phyloP scores from a whole-genome alignment of 2,329 filamentous ascomycete species.

The Paradendryphiella salina region DNA sequence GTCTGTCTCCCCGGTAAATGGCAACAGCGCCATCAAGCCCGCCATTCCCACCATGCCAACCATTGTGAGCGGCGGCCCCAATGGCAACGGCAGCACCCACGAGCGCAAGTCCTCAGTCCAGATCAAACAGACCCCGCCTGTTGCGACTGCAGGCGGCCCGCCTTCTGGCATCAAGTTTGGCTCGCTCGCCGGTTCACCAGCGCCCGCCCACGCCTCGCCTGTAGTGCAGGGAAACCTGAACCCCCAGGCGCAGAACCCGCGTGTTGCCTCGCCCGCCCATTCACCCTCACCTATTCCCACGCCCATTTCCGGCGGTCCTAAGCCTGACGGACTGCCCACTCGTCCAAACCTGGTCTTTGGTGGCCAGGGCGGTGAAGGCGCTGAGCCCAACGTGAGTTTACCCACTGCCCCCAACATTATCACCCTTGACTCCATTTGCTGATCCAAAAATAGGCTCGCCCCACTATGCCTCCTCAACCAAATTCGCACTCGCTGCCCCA shows the following conservation, averaged over 20 bases:
- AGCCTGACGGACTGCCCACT: constrained; percentile 73
- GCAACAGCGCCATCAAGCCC: constrained; percentile 61
- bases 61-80: constrained; percentile 66
- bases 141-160: constrained; percentile 53
- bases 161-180: constrained; percentile 74
- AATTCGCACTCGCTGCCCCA: constrained; percentile 55
- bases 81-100: constrained; percentile 68
- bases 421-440: constrained; percentile 14
- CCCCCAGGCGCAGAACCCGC: constrained; percentile 63
- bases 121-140: constrained; percentile 75
- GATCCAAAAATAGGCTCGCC: constrained; percentile 63
- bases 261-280: constrained; percentile 79
- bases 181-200: constrained; percentile 66
- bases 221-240: constrained; percentile 63
- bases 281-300: constrained; percentile 94
- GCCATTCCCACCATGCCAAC: constrained; percentile 52
- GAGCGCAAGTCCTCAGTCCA: constrained; percentile 88
- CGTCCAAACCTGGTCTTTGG: constrained; percentile 76
- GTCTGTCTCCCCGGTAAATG: constrained; percentile 77
- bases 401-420: constrained; percentile 5
- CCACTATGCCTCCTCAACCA: constrained; percentile 59
- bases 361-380: constrained; percentile 73
- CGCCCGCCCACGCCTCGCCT: constrained; percentile 67
- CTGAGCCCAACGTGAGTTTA: constrained; percentile 70
- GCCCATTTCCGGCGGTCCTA: constrained; percentile 80